Evolutionary conservation across 2,329 filamentous ascomycete genomes (phyloP).

Genomic region (Rutstroemia sp.): DNA sequence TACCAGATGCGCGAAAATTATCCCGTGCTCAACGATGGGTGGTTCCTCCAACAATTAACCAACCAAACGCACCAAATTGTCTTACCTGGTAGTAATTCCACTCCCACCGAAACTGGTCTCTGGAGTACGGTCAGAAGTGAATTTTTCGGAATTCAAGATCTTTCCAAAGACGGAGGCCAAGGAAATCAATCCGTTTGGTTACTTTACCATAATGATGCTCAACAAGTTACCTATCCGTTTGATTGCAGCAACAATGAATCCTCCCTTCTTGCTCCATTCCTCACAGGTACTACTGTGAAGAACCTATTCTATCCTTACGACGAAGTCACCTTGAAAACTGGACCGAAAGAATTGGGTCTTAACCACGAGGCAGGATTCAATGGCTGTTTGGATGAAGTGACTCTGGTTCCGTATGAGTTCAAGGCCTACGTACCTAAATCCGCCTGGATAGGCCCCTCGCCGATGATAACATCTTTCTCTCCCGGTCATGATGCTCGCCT

Average conservation of each 20-base stretch:
- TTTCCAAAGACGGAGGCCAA: conserved; percentile 36
- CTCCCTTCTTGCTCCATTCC: conserved; percentile 49
- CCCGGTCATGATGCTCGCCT: conserved; percentile 55
- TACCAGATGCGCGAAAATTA: conserved; percentile 50
- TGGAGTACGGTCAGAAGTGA: conserved; percentile 51
- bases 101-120: conserved; percentile 49
- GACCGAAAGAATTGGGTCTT: conserved; percentile 39
- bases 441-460: conserved; percentile 42
- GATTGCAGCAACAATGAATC: conserved; percentile 41
- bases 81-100: conserved; percentile 44
- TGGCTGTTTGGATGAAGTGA: conserved; percentile 51
- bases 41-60: conserved; percentile 45
- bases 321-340: conserved; percentile 42
- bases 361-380: conserved; percentile 40
- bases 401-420: conserved; percentile 46
- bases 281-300: conserved; percentile 45
- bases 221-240: conserved; percentile 46
- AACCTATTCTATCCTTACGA: conserved; percentile 58
- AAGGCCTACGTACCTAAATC: conserved; percentile 48
- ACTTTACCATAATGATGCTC: conserved; percentile 42
- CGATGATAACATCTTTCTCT: conserved; percentile 47
- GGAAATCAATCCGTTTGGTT: conserved; percentile 41
- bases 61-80: conserved; percentile 45
- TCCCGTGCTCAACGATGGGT: conserved; percentile 53
- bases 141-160: conserved; percentile 45